Evolutionary conservation across 1,284 basidiomycete genomes (phyloP), one percentile per base, ranked within the genome.

Genomic region (Naganishia sp.): DNA sequence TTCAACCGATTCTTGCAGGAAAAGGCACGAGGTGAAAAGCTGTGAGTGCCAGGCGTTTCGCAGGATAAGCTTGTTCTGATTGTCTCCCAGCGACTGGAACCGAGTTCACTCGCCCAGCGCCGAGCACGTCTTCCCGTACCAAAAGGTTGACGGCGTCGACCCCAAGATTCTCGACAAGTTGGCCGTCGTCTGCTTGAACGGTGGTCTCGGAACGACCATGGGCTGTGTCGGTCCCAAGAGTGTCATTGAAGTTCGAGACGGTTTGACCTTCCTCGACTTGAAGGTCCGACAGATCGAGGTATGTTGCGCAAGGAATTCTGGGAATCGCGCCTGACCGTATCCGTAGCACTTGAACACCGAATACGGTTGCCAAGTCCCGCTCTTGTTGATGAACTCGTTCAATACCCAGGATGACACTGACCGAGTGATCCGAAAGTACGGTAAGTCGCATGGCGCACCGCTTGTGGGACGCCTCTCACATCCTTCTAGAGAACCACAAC

Each of bases 351-450:
- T 56, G 43, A 65, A 65, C 49, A 57, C 45, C 45, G 55, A 28
- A 45, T 50, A 51, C 49, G 53, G 54, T 13, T 57, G 53, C 72
- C 96, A 86, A 82, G 94, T 98, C 53, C 94, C 95, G 17, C 91
- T 99, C 79, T 95, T 98, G 82, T 88, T 99, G 78, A 99, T 99
- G 95, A 98, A 96, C 77, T 97, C 94, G 70, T 98, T 99, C 88
- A 98, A 99, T 85, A 98, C 96, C 49, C 94, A 95, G 79, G 93
- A 95, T 63, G 94, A 96, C 80, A 96, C 94, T 55, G 85, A 92
- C 67, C 90, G 94, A 69, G 96, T 98, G 83, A 99, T 99, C 83
- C 96, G 98, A 82, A 99, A 99, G 83, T 99, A 99, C 82, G 92
- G 67, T 65, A 46, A 64, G 67, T 60, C 23, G 28, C 6, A 17